phyloP scores from a whole-genome alignment of 2,329 filamentous ascomycete genomes.

The Simplicillium aogashimaense region DNA sequence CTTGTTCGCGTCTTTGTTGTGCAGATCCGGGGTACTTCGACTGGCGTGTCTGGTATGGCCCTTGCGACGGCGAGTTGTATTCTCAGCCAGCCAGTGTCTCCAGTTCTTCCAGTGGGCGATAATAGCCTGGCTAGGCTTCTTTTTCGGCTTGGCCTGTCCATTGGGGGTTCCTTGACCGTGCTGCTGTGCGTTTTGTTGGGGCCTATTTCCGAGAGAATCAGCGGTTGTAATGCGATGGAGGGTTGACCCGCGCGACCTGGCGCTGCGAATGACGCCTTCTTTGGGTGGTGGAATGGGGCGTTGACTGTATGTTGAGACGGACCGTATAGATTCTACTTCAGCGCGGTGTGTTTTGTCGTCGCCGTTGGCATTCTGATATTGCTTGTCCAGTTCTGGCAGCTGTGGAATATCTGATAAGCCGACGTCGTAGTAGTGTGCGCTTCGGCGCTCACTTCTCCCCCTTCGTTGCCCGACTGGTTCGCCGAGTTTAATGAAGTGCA shows the following conservation, averaged over 20 bases:
- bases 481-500: slow-evolving; percentile 30
- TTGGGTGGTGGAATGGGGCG: slow-evolving; percentile 77
- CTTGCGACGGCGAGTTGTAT: slow-evolving; percentile 42
- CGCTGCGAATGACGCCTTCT: slow-evolving; percentile 58
- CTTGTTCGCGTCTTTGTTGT: slow-evolving; percentile 34
- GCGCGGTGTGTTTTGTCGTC: slow-evolving; percentile 49
- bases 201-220: slow-evolving; percentile 29
- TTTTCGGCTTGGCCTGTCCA: slow-evolving; percentile 36
- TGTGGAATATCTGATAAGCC: slow-evolving; percentile 66
- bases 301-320: slow-evolving; percentile 64
- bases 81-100: slow-evolving; percentile 55
- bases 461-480: slow-evolving; percentile 48
- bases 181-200: slow-evolving; percentile 17
- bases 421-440: slow-evolving; percentile 55
- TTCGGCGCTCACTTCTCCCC: slow-evolving; percentile 70
- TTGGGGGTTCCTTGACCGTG: slow-evolving; percentile 10
- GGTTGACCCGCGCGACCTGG: slow-evolving; percentile 71
- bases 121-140: slow-evolving; percentile 48
- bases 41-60: slow-evolving; percentile 39
- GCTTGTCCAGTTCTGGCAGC: slow-evolving; percentile 51
- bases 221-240: slow-evolving; percentile 71
- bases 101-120: slow-evolving; percentile 53
- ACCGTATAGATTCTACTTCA: slow-evolving; percentile 70
- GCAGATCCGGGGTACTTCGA: slow-evolving; percentile 50
- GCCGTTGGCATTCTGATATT: slow-evolving; percentile 31